A percentile compares a stretch with the other conserved stretches of the same genome.
Evolutionary conservation across 139 green algal species (phyloP).

Genomic region (Closterium sp.): DNA sequence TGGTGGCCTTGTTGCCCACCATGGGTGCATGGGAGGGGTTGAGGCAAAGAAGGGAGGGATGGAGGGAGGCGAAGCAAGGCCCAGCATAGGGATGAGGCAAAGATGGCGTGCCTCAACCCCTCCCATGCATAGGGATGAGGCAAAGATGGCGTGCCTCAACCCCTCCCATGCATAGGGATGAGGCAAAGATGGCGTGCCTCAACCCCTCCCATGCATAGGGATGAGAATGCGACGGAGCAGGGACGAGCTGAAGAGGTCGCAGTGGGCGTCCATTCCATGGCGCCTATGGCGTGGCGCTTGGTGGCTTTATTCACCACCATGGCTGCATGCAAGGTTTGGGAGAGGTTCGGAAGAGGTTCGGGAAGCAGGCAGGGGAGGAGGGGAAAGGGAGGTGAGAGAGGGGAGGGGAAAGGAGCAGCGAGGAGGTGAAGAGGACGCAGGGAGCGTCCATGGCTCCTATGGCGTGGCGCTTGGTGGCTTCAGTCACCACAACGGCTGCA

Average conservation of each 20-base stretch:
- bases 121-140: too few relatives aligned
- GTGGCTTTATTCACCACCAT: constrained; percentile 44
- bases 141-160: too few relatives aligned
- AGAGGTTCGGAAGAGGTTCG: background rate
- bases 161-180: too few relatives aligned
- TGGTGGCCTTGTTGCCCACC: constrained; percentile 41
- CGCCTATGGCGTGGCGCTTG: constrained; percentile 37
- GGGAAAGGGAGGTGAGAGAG: background rate
- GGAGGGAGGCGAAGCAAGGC: background rate
- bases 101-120: too few relatives aligned
- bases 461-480: constrained; percentile 46
- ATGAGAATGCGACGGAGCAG: background rate
- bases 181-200: too few relatives aligned
- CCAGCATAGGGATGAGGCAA: too few relatives aligned
- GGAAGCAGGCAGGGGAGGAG: background rate
- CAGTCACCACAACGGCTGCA: constrained; percentile 37
- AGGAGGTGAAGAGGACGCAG: constrained; percentile 72
- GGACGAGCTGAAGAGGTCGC: constrained; percentile 72
- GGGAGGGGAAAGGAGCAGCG: background rate
- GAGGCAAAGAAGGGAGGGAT: background rate
- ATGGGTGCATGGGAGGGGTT: constrained; percentile 29
- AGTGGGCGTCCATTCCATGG: constrained; percentile 48
- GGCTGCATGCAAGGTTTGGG: background rate
- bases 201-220: too few relatives aligned
- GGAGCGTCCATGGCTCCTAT: constrained; percentile 41